These are phyloP conservation scores for Lyophyllum decastes DNA, from an alignment of 768 basidiomycete genomes.

Conservation along the genomic window DNA sequence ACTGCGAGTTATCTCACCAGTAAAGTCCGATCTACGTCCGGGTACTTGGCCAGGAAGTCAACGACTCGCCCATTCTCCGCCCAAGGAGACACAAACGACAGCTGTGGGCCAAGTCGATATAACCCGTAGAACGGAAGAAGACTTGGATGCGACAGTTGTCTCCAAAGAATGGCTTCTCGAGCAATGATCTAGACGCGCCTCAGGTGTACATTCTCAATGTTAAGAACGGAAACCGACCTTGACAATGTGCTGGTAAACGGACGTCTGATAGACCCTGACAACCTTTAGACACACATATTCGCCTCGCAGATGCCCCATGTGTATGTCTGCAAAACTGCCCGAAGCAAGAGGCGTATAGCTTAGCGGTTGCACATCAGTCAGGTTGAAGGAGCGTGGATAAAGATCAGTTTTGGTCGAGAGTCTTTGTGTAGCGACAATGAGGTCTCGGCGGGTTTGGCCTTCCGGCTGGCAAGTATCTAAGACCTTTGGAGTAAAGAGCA, in stretches of 20 bases:
- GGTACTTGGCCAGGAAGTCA: conserved; percentile 11
- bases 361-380: conserved; percentile 1
- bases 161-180: conserved; percentile 35
- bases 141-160: too few relatives aligned
- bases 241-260: not conserved
- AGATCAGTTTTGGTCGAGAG: conserved; percentile 3
- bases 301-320: conserved; percentile 7
- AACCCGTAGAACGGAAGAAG: conserved; percentile 36
- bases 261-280: conserved; percentile 7
- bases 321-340: conserved; percentile 9
- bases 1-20: conserved; percentile 8
- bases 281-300: conserved; percentile 12
- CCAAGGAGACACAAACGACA: conserved; percentile 23
- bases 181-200: conserved; percentile 6
- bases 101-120: conserved; percentile 16
- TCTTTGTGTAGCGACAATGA: not conserved
- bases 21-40: conserved; percentile 7
- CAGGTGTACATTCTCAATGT: not conserved
- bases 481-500: not conserved
- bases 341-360: conserved; percentile 1
- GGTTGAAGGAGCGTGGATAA: conserved; percentile 3
- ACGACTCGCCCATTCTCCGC: conserved; percentile 18
- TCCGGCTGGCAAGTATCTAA: not conserved
- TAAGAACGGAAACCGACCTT: conserved; percentile 2
- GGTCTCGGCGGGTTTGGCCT: not conserved